Conservation (phyloP, 345 rosid species). For the Psidium friedrichsthalianum region DNA sequence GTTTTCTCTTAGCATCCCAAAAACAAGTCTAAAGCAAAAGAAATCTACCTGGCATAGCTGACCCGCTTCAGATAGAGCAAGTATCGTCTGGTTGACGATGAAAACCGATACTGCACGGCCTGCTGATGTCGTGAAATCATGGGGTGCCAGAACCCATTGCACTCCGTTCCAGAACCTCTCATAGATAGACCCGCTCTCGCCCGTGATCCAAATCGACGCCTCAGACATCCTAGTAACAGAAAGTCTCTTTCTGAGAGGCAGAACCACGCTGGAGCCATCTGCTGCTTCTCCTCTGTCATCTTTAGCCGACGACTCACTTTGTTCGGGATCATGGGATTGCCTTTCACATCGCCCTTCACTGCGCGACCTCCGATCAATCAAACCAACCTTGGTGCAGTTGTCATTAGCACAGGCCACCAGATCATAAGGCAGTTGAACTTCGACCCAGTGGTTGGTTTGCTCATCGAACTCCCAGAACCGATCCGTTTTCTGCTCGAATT, state of each 20-base stretch:
- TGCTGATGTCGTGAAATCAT: slow-evolving; percentile 32
- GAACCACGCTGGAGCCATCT: slow-evolving; percentile 7
- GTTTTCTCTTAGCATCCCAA: background rate
- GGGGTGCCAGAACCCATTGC: slow-evolving; percentile 65
- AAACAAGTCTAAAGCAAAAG: background rate
- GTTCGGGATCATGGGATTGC: background rate
- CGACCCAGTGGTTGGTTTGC: slow-evolving; percentile 43
- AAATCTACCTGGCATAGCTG: slow-evolving; percentile 38
- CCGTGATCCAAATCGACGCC: slow-evolving; percentile 56
- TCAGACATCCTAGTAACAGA: slow-evolving; percentile 54
- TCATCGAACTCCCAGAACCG: slow-evolving; percentile 55
- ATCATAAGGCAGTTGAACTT: slow-evolving; percentile 53
- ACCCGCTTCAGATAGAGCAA: slow-evolving; percentile 52
- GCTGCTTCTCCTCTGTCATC: slow-evolving; percentile 7
- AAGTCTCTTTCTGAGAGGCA: slow-evolving; percentile 45
- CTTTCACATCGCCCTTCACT: background rate
- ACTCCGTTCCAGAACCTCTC: slow-evolving; percentile 79
- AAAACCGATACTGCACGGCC: slow-evolving; percentile 36
- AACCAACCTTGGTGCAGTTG: slow-evolving; percentile 45
- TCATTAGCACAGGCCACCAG: slow-evolving; percentile 43
- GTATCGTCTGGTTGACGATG: slow-evolving; percentile 51
- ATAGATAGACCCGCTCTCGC: slow-evolving; percentile 52
- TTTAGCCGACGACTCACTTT: slow-evolving; percentile 7
- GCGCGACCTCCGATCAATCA: slow-evolving; percentile 18
- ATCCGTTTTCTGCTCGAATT: slow-evolving; percentile 49